A percentile compares a stretch with the other conserved stretches of the same genome.
Evolutionary conservation across 75 land plant species (phyloP).

Genomic region (Selaginella tamariscina): DNA sequence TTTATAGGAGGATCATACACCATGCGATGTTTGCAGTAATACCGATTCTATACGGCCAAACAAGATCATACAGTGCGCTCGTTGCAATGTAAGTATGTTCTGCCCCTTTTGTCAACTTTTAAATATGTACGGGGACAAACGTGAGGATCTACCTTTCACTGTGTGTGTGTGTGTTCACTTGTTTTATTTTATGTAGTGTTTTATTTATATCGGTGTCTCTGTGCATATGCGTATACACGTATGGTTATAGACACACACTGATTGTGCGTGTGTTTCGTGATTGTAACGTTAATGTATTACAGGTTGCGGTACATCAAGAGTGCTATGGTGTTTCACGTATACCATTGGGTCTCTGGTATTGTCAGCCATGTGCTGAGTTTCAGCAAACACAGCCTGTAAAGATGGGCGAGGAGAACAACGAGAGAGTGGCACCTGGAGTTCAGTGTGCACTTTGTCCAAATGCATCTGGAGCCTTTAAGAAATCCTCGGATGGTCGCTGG

Average conservation of each 20-base stretch:
- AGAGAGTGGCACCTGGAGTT: conserved; percentile 30
- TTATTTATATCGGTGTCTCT: too few species aligned
- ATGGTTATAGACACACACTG: too few species aligned
- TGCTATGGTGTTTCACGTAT: conserved; percentile 54
- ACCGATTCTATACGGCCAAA: conserved; percentile 44
- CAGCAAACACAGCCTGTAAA: conserved; percentile 25
- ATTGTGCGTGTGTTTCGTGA: too few species aligned
- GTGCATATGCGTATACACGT: too few species aligned
- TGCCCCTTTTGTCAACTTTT: not conserved
- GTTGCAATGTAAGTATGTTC: conserved; percentile 53
- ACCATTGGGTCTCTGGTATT: conserved; percentile 54
- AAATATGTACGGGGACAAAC: not conserved
- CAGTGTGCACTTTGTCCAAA: conserved; percentile 75
- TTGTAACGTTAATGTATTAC: conserved; percentile 5
- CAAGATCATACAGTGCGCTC: conserved; percentile 46
- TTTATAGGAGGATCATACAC: conserved; percentile 31
- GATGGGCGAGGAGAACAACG: conserved; percentile 10
- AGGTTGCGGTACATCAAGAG: conserved; percentile 83
- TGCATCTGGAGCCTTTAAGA: conserved; percentile 69
- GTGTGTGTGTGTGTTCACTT: too few species aligned
- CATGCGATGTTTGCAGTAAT: conserved; percentile 63
- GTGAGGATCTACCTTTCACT: too few species aligned
- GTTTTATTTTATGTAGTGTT: too few species aligned
- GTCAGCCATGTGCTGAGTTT: conserved; percentile 73
- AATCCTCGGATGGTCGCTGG: conserved; percentile 64